phyloP scores from a whole-genome alignment of 139 green algal genomes.

The Chlorella sp. region DNA sequence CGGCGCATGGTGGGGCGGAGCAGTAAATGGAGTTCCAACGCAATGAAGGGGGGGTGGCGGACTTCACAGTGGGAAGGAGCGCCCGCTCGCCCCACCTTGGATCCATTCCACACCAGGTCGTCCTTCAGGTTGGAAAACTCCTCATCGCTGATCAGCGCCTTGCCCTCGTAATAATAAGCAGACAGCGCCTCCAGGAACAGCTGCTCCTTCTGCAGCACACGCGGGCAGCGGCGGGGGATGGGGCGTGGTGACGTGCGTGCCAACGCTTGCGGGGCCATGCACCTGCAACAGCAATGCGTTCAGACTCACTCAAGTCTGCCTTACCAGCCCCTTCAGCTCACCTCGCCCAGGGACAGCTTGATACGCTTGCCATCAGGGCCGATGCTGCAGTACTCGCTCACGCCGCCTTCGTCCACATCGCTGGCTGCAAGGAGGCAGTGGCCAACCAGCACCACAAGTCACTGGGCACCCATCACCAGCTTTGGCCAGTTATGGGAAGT shows the following conservation, averaged over 20 bases:
- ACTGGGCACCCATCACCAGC: too few relatives aligned
- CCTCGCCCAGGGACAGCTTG: conserved; percentile 3
- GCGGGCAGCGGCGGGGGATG: not conserved
- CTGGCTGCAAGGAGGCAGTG: conserved; percentile 43
- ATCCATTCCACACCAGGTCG: conserved; percentile 86
- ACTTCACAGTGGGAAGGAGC: too few relatives aligned
- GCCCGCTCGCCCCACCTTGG: conserved; percentile 50
- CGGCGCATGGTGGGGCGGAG: too few relatives aligned
- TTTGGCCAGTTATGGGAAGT: conserved; percentile 17
- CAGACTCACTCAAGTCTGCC: too few relatives aligned
- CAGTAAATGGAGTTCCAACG: too few relatives aligned
- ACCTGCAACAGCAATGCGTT: too few relatives aligned
- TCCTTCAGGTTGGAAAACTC: conserved; percentile 92
- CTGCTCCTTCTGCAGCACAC: conserved; percentile 85
- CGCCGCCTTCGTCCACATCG: conserved; percentile 34
- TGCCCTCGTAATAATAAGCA: conserved; percentile 80
- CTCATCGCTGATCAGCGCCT: conserved; percentile 79
- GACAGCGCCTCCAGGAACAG: conserved; percentile 84
- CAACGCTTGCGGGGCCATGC: too few relatives aligned
- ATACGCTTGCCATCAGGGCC: conserved; percentile 29
- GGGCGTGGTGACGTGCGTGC: too few relatives aligned
- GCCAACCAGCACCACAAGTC: too few relatives aligned
- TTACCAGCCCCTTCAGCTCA: too few relatives aligned
- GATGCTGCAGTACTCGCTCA: conserved; percentile 47
- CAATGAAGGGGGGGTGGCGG: too few relatives aligned